Percentiles rank a stretch among this genome's conserved stretches.
Conservation (phyloP, 1,284 basidiomycete species). For the Pseudozyma hubeiensis region DNA sequence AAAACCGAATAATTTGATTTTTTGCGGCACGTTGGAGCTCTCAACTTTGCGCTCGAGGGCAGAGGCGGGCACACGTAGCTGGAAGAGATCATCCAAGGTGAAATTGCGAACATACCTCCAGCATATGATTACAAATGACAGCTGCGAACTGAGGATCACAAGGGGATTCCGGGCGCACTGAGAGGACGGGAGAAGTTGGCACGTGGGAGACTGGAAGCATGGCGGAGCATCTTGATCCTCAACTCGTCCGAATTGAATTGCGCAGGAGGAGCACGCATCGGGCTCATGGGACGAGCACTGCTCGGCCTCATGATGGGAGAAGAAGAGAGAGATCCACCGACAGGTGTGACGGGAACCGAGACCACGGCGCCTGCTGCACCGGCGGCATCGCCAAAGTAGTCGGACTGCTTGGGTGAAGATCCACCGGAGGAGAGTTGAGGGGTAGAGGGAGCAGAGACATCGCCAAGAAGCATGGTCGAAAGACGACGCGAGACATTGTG, state of each 20-base stretch:
- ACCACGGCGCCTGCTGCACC: constrained; percentile 23
- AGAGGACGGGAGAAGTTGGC: constrained; percentile 30
- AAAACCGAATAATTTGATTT: too few species aligned
- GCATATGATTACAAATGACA: too few species aligned
- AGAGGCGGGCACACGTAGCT: too few species aligned
- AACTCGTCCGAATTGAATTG: constrained; percentile 42
- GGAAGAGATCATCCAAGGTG: too few species aligned
- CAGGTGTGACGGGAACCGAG: constrained; percentile 25
- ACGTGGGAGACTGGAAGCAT: constrained; percentile 24
- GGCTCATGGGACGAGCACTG: constrained; percentile 39
- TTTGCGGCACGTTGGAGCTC: too few species aligned
- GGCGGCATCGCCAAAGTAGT: constrained; percentile 31
- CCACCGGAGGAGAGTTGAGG: constrained; percentile 24
- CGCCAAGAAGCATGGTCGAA: constrained; percentile 40
- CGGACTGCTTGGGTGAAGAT: constrained; percentile 24
- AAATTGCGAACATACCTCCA: too few species aligned
- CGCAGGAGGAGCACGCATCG: constrained; percentile 35
- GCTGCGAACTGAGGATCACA: too few species aligned
- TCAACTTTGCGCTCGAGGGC: too few species aligned
- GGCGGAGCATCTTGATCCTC: constrained; percentile 45
- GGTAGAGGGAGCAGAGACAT: constrained; percentile 20
- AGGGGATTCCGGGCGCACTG: constrained; percentile 36
- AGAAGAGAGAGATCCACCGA: constrained; percentile 17
- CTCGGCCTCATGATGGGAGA: constrained; percentile 27
- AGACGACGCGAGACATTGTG: constrained; percentile 44